Evolutionary conservation across 1,284 basidiomycete species (phyloP).

Genomic region (Sanguinoderma infundibulare): DNA sequence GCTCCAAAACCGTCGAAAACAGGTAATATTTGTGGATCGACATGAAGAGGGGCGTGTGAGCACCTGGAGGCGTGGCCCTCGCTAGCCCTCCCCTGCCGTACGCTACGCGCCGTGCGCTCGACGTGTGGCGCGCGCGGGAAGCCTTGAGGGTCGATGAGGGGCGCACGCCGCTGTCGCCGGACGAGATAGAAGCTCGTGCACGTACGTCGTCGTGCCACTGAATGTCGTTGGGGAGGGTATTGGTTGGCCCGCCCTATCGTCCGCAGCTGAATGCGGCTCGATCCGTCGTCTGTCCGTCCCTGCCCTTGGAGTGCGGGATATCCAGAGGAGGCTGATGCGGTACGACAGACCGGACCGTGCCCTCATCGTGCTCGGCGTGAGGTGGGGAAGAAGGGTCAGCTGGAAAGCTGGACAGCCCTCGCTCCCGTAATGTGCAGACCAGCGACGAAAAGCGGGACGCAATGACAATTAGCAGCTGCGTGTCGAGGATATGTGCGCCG

Average conservation of each 20-base stretch:
- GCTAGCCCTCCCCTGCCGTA: constrained; percentile 5
- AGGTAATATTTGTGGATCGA: not conserved
- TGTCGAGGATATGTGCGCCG: not conserved
- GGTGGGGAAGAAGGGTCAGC: constrained; percentile 22
- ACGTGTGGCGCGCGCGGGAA: constrained; percentile 5
- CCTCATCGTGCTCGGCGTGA: constrained; percentile 18
- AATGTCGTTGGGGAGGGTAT: not conserved
- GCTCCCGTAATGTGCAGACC: constrained; percentile 12
- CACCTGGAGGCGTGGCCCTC: not conserved
- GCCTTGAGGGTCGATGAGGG: not conserved
- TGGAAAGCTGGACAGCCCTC: constrained; percentile 11
- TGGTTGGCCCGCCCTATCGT: not conserved
- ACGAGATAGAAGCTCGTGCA: not conserved
- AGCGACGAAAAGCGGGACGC: constrained; percentile 10
- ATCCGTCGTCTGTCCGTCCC: not conserved
- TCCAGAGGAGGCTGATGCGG: constrained; percentile 6
- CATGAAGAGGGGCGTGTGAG: not conserved
- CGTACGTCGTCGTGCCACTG: not conserved
- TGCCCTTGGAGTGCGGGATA: not conserved
- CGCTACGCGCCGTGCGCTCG: not conserved
- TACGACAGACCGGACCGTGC: constrained; percentile 4
- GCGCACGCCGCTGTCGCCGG: not conserved
- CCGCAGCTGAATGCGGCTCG: constrained; percentile 1
- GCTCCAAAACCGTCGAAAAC: constrained; percentile 4
- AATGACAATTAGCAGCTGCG: not conserved